These are phyloP conservation scores for Bipolaris bicolor DNA, from an alignment of 2,329 filamentous ascomycete genomes.

Conservation along the genomic window DNA sequence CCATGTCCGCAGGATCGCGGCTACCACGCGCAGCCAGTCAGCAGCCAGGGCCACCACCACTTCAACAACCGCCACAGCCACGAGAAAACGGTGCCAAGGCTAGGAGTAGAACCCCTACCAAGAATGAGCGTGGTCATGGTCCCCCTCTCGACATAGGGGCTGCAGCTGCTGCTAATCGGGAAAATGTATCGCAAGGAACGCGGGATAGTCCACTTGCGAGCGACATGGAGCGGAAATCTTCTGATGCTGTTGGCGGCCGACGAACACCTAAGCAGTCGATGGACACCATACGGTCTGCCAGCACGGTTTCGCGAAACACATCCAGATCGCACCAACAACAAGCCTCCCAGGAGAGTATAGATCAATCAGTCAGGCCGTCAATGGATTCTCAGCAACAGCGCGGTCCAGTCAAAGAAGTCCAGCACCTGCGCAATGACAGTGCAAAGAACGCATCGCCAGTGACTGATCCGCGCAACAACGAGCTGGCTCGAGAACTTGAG, in stretches of 20 bases:
- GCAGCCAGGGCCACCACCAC: conserved; percentile 67
- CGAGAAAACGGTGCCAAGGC: conserved; percentile 50
- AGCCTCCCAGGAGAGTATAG: conserved; percentile 66
- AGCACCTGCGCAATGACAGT: conserved; percentile 61
- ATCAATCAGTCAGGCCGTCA: conserved; percentile 41
- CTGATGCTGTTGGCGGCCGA: conserved; percentile 36
- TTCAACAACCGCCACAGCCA: conserved; percentile 66
- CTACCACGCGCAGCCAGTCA: conserved; percentile 66
- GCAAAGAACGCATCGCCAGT: conserved; percentile 66
- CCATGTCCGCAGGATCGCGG: conserved; percentile 57
- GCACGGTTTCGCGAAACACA: conserved; percentile 43
- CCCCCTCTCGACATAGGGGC: conserved; percentile 52
- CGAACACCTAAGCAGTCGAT: conserved; percentile 45
- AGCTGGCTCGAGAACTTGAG: conserved; percentile 85
- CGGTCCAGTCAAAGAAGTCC: conserved; percentile 38
- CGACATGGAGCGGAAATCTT: conserved; percentile 39
- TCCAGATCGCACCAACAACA: conserved; percentile 59
- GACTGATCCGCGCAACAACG: conserved; percentile 69
- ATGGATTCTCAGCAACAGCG: conserved; percentile 41
- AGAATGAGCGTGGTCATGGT: conserved; percentile 54
- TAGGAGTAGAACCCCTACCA: conserved; percentile 60
- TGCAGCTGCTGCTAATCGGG: conserved; percentile 53
- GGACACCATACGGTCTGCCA: conserved; percentile 44
- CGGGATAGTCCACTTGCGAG: conserved; percentile 42
- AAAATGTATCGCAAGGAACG: conserved; percentile 56